Conservation (phyloP, 257 asterid species). For the Sherardia arvensis region DNA sequence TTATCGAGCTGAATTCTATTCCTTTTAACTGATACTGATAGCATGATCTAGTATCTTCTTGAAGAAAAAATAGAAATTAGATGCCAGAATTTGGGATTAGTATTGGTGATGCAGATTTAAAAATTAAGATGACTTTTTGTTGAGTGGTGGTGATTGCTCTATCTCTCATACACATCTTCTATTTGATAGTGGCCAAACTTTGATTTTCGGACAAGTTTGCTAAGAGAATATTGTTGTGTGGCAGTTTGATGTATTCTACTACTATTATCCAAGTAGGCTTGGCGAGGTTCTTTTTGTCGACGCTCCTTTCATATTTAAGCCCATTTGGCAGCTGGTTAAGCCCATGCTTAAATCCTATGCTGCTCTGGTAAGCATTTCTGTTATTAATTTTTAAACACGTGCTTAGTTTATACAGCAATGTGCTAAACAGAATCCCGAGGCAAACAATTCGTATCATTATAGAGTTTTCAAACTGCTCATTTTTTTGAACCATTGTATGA, state of each 20-base stretch:
- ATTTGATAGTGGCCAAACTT: background rate
- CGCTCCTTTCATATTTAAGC: constrained; percentile 85
- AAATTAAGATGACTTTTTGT: background rate
- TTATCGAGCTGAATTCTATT: background rate
- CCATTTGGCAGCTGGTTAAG: constrained; percentile 79
- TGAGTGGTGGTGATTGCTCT: background rate
- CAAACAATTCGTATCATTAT: background rate
- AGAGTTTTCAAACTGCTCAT: background rate
- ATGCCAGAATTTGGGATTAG: background rate
- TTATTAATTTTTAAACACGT: background rate
- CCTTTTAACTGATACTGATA: background rate
- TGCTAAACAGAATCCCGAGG: background rate
- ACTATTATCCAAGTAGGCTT: constrained; percentile 75
- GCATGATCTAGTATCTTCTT: background rate
- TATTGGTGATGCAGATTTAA: no score
- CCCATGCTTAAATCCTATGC: constrained; percentile 77
- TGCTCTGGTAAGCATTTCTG: constrained; percentile 52
- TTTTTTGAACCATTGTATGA: background rate
- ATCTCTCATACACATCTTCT: background rate
- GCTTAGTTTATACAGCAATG: background rate
- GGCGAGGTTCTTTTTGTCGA: constrained; percentile 77
- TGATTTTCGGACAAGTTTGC: background rate
- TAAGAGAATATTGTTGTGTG: background rate
- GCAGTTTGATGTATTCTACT: constrained; percentile 89
- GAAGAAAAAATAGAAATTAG: background rate